These are phyloP conservation scores for Lagerstroemia speciosa DNA, from an alignment of 345 rosid genomes.

Conservation along the genomic window DNA sequence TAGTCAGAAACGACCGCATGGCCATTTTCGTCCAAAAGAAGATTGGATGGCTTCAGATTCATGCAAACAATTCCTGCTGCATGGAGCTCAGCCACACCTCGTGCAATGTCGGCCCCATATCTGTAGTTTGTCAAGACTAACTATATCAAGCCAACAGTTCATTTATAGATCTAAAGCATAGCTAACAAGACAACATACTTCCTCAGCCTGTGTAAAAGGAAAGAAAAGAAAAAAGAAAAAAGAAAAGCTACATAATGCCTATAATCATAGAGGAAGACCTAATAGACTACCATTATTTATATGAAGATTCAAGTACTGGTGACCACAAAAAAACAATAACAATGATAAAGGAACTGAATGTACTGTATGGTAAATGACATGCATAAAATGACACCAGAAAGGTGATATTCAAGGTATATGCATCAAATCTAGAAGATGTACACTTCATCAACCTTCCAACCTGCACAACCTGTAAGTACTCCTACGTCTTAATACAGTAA, in stretches of 20 bases:
- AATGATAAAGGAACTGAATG: background rate
- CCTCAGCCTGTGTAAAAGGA: background rate
- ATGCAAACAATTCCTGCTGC: constrained; percentile 96
- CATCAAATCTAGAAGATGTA: background rate
- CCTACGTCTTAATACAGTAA: background rate
- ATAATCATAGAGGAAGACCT: background rate
- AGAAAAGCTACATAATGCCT: background rate
- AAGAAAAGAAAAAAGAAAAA: no score
- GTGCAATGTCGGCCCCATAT: constrained; percentile 90
- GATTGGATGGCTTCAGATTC: constrained; percentile 94
- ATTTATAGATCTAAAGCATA: background rate
- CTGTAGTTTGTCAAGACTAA: constrained; percentile 36
- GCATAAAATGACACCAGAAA: background rate
- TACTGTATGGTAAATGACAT: background rate
- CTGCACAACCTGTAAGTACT: background rate
- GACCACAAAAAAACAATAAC: no score
- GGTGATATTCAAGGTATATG: background rate
- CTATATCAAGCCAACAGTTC: constrained; percentile 17
- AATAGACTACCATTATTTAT: background rate
- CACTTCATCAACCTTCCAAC: background rate
- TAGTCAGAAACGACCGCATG: constrained; percentile 91
- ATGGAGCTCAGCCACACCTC: constrained; percentile 94
- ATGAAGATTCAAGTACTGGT: no score
- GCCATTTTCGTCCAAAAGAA: constrained; percentile 73
- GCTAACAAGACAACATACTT: background rate